phyloP scores from a whole-genome alignment of 225 moss, liverwort and hornwort genomes.

The Neckera pumila region DNA sequence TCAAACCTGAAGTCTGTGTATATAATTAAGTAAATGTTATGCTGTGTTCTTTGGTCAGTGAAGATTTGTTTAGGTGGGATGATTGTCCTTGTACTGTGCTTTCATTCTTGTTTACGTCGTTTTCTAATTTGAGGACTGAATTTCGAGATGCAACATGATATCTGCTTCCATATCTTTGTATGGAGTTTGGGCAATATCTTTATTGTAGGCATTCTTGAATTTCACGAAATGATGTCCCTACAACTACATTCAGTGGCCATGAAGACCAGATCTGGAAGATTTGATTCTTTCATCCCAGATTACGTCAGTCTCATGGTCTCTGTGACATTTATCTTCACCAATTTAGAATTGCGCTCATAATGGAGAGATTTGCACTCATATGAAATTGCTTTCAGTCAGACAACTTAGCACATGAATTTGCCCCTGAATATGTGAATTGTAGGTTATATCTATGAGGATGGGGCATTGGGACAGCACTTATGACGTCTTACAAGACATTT shows the following conservation, averaged over 20 bases:
- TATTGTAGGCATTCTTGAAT: conserved; percentile 14
- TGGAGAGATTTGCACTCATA: background rate
- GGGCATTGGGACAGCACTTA: conserved; percentile 75
- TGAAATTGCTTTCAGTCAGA: background rate
- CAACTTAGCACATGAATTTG: background rate
- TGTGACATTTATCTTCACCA: conserved; percentile 24
- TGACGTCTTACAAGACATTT: conserved; percentile 39
- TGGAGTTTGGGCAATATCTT: conserved; percentile 11
- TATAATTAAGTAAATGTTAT: background rate
- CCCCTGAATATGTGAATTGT: conserved; percentile 1
- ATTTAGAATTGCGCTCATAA: background rate
- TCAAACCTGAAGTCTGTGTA: background rate
- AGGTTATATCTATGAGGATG: conserved; percentile 81
- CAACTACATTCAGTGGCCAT: conserved; percentile 20
- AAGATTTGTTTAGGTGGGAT: background rate
- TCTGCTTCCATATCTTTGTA: conserved; percentile 5
- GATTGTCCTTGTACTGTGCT: background rate
- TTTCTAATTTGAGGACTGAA: conserved; percentile 11
- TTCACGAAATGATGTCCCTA: conserved; percentile 22
- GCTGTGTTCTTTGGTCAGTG: background rate
- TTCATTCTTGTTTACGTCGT: background rate
- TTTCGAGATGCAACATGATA: conserved; percentile 21
- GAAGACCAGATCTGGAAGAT: conserved; percentile 20
- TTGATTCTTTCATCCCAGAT: conserved; percentile 16
- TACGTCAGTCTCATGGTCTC: conserved; percentile 13